These are phyloP conservation scores for Carex arenaria DNA, from an alignment of 202 grass and related monocot genomes.

Conservation along the genomic window DNA sequence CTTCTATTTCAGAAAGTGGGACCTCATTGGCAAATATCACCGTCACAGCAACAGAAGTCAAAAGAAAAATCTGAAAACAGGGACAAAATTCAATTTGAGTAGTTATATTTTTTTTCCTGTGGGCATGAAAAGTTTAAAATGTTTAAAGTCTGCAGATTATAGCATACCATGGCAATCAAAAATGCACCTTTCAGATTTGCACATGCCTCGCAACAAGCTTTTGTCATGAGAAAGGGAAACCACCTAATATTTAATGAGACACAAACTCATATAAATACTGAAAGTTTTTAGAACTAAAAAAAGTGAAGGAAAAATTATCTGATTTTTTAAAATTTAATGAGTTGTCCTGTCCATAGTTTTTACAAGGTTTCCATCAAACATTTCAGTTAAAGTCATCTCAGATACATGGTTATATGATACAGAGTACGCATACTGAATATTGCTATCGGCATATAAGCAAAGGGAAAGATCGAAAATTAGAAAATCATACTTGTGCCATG, in stretches of 20 bases:
- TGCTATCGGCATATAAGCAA: not conserved
- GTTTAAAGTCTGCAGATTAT: not conserved
- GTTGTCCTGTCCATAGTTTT: not conserved
- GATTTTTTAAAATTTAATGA: not conserved
- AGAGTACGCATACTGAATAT: not conserved
- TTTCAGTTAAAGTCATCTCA: not conserved
- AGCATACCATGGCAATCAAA: slow-evolving; percentile 83
- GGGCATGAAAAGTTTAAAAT: not conserved
- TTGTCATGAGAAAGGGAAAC: slow-evolving; percentile 86
- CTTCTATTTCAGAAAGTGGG: slow-evolving; percentile 27
- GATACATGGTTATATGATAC: not conserved
- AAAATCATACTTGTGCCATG: slow-evolving; percentile 67
- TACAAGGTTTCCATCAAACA: not conserved
- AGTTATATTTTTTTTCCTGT: not conserved
- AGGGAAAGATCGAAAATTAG: not conserved
- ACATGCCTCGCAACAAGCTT: slow-evolving; percentile 81
- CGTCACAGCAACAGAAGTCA: slow-evolving; percentile 33
- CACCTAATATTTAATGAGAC: slow-evolving; percentile 36
- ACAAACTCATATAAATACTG: slow-evolving; percentile 4
- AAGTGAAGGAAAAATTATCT: not conserved
- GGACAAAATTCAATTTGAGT: not conserved
- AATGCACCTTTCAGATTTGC: slow-evolving; percentile 98
- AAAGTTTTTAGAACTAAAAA: not conserved
- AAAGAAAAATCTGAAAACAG: slow-evolving; percentile 53
- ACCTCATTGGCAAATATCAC: slow-evolving; percentile 69